Base-by-base conservation (phyloP, 2,329 filamentous ascomycete species). In the Xylariaceae sp. region DNA sequence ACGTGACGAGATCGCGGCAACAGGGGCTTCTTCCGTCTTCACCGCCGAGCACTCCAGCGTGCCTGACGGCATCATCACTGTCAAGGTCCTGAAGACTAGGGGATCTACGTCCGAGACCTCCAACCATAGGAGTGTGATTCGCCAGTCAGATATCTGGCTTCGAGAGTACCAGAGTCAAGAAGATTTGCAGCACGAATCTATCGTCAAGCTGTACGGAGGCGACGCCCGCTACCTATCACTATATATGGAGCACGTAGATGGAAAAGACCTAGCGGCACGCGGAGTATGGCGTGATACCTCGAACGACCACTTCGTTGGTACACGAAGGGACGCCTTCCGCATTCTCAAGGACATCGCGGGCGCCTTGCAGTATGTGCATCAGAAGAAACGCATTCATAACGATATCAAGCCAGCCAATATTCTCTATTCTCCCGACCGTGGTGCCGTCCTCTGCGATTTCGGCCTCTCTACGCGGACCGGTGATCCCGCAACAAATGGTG, bases 351-450 rank as follows among this genome's bases (percentile, higher is more conserved):
- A 80, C 53, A 77, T 78, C 38, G 61, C 72, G 16, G 64, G 69
- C 45, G 78, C 76, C 2, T 62, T 81, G 33, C 64, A 71, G 55
- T 80, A 80, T 55, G 66, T 81, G 26, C 78, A 81, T 57, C 63
- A 64, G 37, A 69, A 71, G 41, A 65, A 66, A 40, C 63, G 75
- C 17, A 72, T 79, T 11, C 78, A 81, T 60, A 81, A 81, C 59
- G 78, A 81, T 56, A 78, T 81, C 60, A 81, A 81, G 57, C 78
- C 78, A 1, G 74, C 71, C 49, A 81, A 81, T 47, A 79, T 81
- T 41, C 63, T 81, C 24, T 81, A 79, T 60, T 79, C 75, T 12
- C 67, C 67, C 19, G 74, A 79, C 30, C 69, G 76, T 9, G 78
- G 78, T 4, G 77, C 76, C 26, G 74, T 80, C 2, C 69, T 81